phyloP scores from a whole-genome alignment of 768 basidiomycete genomes.

The Astraeus odoratus region DNA sequence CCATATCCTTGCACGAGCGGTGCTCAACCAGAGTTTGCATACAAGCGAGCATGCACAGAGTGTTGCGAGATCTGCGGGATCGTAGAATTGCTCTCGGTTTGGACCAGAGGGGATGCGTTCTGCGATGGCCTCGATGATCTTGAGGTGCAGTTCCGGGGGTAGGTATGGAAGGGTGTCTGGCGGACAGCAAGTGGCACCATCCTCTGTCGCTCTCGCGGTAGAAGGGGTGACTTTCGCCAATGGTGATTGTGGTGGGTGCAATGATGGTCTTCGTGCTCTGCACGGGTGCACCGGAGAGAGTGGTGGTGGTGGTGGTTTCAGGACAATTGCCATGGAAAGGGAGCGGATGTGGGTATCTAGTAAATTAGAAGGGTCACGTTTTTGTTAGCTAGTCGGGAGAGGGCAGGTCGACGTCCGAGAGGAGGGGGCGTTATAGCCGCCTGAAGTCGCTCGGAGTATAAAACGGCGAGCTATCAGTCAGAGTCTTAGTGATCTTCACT shows the following conservation, averaged over 20 bases:
- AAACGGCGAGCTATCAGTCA: too few relatives aligned
- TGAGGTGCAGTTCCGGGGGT: conserved; percentile 25
- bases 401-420: too few relatives aligned
- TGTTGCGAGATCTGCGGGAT: conserved; percentile 12
- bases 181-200: background rate
- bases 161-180: conserved; percentile 11
- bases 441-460: too few relatives aligned
- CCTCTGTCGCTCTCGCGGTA: background rate
- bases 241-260: background rate
- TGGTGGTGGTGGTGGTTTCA: background rate
- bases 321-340: background rate
- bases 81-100: conserved; percentile 8
- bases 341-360: background rate
- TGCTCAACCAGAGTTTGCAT: conserved; percentile 24
- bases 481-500: too few relatives aligned
- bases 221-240: background rate
- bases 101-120: conserved; percentile 9
- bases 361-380: background rate
- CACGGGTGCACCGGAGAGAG: background rate
- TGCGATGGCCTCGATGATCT: conserved; percentile 22
- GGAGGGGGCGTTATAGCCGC: too few relatives aligned
- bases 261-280: background rate
- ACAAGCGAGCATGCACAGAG: conserved; percentile 24
- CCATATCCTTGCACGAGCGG: conserved; percentile 21
- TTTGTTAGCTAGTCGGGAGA: background rate